phyloP scores from a whole-genome alignment of 2,329 filamentous ascomycete species.

The Cercospora berteroae region DNA sequence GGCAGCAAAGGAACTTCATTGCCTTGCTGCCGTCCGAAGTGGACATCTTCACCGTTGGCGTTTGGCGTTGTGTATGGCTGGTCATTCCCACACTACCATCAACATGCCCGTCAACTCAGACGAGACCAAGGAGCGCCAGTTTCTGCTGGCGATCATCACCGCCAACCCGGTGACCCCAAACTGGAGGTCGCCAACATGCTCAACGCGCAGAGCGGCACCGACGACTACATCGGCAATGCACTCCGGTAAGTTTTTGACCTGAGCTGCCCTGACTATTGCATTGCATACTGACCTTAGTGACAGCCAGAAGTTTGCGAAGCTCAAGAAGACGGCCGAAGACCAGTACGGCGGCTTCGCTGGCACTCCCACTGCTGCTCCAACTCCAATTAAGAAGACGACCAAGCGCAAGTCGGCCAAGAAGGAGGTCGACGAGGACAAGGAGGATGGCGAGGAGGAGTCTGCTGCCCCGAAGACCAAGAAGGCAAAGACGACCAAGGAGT shows the following conservation, averaged over 20 bases:
- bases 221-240: slow-evolving; percentile 21
- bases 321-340: neutral
- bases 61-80: neutral
- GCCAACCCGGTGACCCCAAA: slow-evolving; percentile 8
- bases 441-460: neutral
- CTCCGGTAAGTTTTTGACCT: slow-evolving; percentile 16
- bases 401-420: neutral
- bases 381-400: neutral
- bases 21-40: neutral
- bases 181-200: slow-evolving; percentile 26
- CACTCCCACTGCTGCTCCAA: neutral
- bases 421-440: neutral
- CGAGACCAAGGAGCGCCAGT: slow-evolving; percentile 14
- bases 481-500: too few species aligned
- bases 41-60: neutral
- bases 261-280: neutral
- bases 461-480: too few species aligned
- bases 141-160: slow-evolving; percentile 15
- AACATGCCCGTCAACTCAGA: slow-evolving; percentile 14
- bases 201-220: slow-evolving; percentile 6
- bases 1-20: neutral
- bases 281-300: neutral
- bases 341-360: neutral
- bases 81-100: neutral
- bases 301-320: neutral